Evolutionary conservation across 352 stramenopile genomes (phyloP).

Genomic region (Pythium vanterpoolii): DNA sequence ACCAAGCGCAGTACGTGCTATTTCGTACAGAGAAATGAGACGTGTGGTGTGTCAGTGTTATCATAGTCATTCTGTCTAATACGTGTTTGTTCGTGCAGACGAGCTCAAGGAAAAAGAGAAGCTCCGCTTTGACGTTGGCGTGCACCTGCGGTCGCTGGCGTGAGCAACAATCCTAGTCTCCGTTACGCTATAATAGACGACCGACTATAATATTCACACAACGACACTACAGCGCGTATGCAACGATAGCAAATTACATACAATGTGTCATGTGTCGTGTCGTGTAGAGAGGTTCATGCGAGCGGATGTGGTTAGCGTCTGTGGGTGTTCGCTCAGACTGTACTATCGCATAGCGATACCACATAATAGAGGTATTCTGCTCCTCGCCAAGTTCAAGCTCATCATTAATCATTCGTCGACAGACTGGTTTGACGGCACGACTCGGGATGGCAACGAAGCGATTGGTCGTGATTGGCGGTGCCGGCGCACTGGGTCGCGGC

Average conservation of each 20-base stretch:
- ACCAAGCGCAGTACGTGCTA: constrained; percentile 49
- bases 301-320: background rate
- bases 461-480: constrained; percentile 72
- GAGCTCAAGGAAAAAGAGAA: constrained; percentile 67
- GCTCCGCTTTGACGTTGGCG: constrained; percentile 48
- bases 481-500: constrained; percentile 68
- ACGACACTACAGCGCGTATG: background rate
- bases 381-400: constrained; percentile 16
- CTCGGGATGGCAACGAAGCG: constrained; percentile 39
- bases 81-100: constrained; percentile 25
- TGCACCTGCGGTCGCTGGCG: constrained; percentile 34
- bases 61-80: background rate
- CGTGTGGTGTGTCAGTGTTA: background rate
- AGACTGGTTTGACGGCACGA: background rate
- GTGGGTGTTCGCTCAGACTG: background rate
- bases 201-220: background rate
- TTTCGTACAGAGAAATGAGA: too few relatives aligned
- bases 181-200: background rate
- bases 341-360: background rate
- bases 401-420: constrained; percentile 7
- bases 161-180: background rate
- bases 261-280: background rate
- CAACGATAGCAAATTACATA: too few relatives aligned
- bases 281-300: background rate
- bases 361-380: constrained; percentile 2